A percentile compares a stretch with the other conserved stretches of the same genome.
These are phyloP conservation scores for Fusarium nisikadoi DNA, from an alignment of 2,329 filamentous ascomycete genomes.

Conservation along the genomic window DNA sequence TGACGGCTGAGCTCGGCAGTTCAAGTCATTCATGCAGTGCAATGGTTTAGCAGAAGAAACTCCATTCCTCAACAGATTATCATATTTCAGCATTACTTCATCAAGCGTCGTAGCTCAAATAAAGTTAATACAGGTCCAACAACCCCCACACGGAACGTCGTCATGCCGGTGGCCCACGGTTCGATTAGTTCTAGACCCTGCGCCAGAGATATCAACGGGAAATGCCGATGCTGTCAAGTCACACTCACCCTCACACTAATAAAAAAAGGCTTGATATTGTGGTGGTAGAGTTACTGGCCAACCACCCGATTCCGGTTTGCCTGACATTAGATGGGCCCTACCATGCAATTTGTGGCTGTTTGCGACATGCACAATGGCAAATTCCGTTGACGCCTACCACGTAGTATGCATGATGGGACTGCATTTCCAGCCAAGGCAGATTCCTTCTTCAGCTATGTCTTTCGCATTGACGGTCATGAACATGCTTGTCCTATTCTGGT, in stretches of 20 bases:
- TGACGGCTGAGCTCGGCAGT: not conserved
- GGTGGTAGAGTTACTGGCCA: conserved; percentile 30
- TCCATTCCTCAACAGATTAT: not conserved
- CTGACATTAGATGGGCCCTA: conserved; percentile 3
- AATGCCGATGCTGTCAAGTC: conserved; percentile 21
- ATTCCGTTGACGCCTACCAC: conserved; percentile 21
- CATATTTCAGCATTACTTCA: not conserved
- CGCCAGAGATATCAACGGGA: conserved; percentile 17
- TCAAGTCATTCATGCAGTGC: not conserved
- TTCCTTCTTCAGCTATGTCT: conserved; percentile 1
- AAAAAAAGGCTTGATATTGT: conserved; percentile 14
- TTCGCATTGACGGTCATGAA: not conserved
- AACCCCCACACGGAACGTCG: conserved; percentile 22
- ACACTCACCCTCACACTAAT: conserved; percentile 8
- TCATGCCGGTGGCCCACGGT: conserved; percentile 8
- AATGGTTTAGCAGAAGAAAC: not conserved
- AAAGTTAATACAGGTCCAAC: not conserved
- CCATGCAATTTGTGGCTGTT: conserved; percentile 8
- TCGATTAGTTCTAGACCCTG: conserved; percentile 15
- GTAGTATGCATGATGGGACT: conserved; percentile 18
- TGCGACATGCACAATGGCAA: conserved; percentile 16
- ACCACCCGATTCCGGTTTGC: conserved; percentile 11
- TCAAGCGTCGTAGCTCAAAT: not conserved
- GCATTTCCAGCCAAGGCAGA: conserved; percentile 31
- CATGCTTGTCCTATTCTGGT: not conserved